Evolutionary conservation across 1,284 basidiomycete genomes (phyloP).

Genomic region (Irpex sp.): DNA sequence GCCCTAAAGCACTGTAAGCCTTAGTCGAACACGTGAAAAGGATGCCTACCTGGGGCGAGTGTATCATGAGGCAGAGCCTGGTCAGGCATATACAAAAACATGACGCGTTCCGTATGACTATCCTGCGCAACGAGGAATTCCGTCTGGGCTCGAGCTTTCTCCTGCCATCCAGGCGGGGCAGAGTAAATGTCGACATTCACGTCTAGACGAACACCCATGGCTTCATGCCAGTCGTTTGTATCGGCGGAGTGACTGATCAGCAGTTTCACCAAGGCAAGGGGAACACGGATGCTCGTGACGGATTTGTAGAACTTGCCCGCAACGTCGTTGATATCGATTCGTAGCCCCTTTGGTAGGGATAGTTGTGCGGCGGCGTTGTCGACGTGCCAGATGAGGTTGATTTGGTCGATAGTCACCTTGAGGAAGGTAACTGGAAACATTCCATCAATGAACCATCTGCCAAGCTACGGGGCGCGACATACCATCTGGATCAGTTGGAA

Average conservation of each 20-base stretch:
- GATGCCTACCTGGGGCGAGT: not conserved
- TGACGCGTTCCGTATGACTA: constrained; percentile 57
- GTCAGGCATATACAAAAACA: constrained; percentile 44
- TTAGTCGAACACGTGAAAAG: not conserved
- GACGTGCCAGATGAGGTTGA: constrained; percentile 55
- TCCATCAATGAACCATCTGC: too few species aligned
- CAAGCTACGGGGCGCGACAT: constrained; percentile 19
- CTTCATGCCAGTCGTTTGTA: constrained; percentile 65
- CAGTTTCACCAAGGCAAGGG: constrained; percentile 42
- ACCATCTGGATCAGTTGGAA: constrained; percentile 75
- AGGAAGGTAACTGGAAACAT: constrained; percentile 62
- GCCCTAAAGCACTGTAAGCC: constrained; percentile 26
- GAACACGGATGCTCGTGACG: constrained; percentile 53
- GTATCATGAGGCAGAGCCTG: constrained; percentile 10
- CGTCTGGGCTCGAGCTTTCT: constrained; percentile 51
- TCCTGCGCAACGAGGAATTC: constrained; percentile 77
- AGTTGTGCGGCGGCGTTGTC: constrained; percentile 54
- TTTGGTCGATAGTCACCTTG: constrained; percentile 50
- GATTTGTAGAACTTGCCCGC: constrained; percentile 63
- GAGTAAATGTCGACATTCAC: constrained; percentile 67
- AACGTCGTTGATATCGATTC: constrained; percentile 70
- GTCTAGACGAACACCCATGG: constrained; percentile 53
- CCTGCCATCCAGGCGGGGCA: constrained; percentile 56
- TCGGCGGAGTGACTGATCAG: constrained; percentile 39
- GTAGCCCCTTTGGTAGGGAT: constrained; percentile 56